Evolutionary conservation across 75 land plant species (phyloP), one percentile per base, ranked within the genome.

Genomic region (Pseudotsuga menziesii): DNA sequence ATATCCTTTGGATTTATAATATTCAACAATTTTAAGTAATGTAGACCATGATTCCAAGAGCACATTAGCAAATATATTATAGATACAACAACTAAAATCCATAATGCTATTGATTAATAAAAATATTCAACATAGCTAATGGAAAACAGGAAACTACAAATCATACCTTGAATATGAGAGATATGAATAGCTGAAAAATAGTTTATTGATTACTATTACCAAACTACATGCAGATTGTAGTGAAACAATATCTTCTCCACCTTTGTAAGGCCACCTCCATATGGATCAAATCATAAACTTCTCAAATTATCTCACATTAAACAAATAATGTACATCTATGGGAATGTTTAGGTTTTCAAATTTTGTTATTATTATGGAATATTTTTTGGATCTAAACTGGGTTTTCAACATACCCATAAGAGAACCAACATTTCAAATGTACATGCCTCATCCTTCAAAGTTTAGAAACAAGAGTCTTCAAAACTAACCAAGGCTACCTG

Each of bases 101-200:
- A 62, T 35, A 62, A 11, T 62, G 66, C 23, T 62, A 62, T 32
- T 13, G n/a, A 62, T 9, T 29, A 14, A 11, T 4, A 13, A 15
- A 25, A 4, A 66, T 36, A 17, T 35, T n/a, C 36, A 19, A 19
- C 5, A 17, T 1, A 32, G 17, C 15, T 17, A 66, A 66, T 19
- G 5, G 29, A 35, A 36, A 14, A 36, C 48, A 5, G 6, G 48
- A 36, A 29, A 25, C 6, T 35, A 29, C 36, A 17, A 35, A 66
- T 6, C 41, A 66, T 66, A 66, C 70, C 70, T 66, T 67, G 44
- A 20, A 36, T 44, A 67, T 17, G 71, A 67, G 44, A 36, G 71
- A 67, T n/a, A 66, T 67, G 44, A 67, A 67, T 22, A 67, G 36
- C 71, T 67, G 44, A 32, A 22, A n/a, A 35, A 67, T 5, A 35